Evolutionary conservation across 345 rosid genomes (phyloP).

Genomic region (Abelmoschus esculentus): DNA sequence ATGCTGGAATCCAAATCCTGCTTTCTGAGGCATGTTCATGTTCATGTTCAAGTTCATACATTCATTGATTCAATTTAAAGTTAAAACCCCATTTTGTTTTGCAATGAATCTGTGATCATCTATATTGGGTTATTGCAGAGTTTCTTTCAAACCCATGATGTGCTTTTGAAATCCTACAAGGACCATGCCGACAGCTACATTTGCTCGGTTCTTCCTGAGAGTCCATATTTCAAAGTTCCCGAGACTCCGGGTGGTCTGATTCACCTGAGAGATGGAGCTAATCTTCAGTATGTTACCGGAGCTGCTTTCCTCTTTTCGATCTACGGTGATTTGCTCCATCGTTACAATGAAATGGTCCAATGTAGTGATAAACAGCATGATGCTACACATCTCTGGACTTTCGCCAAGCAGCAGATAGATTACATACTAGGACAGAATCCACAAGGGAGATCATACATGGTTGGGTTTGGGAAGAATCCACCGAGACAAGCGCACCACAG

Average conservation of each 20-base stretch:
- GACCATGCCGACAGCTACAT: slow-evolving; percentile 61
- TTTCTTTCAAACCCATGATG: slow-evolving; percentile 33
- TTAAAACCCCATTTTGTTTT: neutral
- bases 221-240: slow-evolving; percentile 63
- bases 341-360: neutral
- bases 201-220: slow-evolving; percentile 62
- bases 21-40: slow-evolving; percentile 41
- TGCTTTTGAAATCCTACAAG: slow-evolving; percentile 39
- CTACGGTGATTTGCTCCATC: neutral
- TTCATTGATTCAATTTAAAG: neutral
- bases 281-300: slow-evolving; percentile 16
- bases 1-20: slow-evolving; percentile 72
- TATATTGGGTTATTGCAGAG: slow-evolving; percentile 28
- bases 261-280: slow-evolving; percentile 82
- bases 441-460: slow-evolving; percentile 76
- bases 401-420: slow-evolving; percentile 32
- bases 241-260: slow-evolving; percentile 73
- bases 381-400: neutral
- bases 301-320: neutral
- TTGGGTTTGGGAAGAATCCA: slow-evolving; percentile 74
- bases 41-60: no score
- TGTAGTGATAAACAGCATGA: neutral
- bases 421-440: slow-evolving; percentile 80
- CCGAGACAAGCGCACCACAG: slow-evolving; percentile 78
- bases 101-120: no score